Percentiles rank a stretch among this genome's conserved stretches.
Conservation (phyloP, 331 rosid genomes). For the Malus hybrid region DNA sequence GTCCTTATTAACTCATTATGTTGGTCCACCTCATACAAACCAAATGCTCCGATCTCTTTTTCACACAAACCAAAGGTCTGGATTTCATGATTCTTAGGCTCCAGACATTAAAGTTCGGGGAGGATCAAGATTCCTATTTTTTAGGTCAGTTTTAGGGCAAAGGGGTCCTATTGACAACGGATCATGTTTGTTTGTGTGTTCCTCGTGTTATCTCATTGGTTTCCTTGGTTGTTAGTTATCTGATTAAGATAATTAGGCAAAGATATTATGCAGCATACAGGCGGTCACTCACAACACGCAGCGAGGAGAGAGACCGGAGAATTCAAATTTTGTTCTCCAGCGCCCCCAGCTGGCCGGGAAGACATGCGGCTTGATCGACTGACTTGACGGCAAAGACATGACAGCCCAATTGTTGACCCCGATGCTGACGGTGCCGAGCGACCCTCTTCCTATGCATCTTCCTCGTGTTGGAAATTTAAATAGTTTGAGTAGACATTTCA, state of each 20-base stretch:
- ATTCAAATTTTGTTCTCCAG: slow-evolving; percentile 70
- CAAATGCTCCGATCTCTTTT: too few relatives aligned
- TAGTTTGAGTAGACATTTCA: too few relatives aligned
- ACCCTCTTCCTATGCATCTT: slow-evolving; percentile 48
- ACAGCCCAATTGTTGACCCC: slow-evolving; percentile 37
- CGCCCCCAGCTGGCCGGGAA: slow-evolving; percentile 30
- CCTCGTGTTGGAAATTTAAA: slow-evolving; percentile 6
- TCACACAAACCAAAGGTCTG: too few relatives aligned
- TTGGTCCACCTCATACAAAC: too few relatives aligned
- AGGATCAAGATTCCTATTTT: neutral
- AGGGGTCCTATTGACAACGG: neutral
- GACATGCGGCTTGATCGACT: slow-evolving; percentile 33
- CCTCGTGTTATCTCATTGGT: too few relatives aligned
- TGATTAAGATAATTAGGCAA: neutral
- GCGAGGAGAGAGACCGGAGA: slow-evolving; percentile 45
- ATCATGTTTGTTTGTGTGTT: neutral
- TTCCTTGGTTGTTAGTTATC: neutral
- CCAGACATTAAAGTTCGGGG: too few relatives aligned
- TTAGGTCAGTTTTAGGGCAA: neutral
- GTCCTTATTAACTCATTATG: too few relatives aligned
- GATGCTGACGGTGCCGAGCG: slow-evolving; percentile 51
- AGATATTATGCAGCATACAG: neutral
- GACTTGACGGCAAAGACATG: slow-evolving; percentile 73
- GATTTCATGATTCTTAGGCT: too few relatives aligned
- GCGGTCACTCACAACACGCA: slow-evolving; percentile 43